Evolutionary conservation across 2,329 filamentous ascomycete species (phyloP).

Genomic region (Aspergillus terreus): DNA sequence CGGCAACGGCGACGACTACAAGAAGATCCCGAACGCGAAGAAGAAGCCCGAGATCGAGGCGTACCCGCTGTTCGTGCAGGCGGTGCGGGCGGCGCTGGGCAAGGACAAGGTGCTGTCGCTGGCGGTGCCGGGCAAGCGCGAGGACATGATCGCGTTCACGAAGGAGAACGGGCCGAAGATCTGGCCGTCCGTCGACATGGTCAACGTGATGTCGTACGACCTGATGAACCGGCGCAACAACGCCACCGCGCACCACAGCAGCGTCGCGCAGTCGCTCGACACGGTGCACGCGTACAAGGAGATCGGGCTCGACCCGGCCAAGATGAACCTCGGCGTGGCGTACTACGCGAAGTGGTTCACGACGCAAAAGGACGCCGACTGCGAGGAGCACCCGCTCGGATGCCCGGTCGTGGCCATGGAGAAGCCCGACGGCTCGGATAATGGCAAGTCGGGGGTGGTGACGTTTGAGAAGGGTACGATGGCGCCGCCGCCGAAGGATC

Average conservation of each 20-base stretch:
- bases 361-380: slow-evolving; percentile 48
- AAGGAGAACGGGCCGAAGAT: slow-evolving; percentile 55
- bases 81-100: slow-evolving; percentile 57
- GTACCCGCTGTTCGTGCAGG: slow-evolving; percentile 59
- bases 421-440: slow-evolving; percentile 57
- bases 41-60: slow-evolving; percentile 59
- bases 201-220: slow-evolving; percentile 72
- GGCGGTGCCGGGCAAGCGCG: slow-evolving; percentile 59
- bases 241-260: slow-evolving; percentile 62
- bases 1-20: slow-evolving; percentile 69
- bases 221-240: slow-evolving; percentile 67
- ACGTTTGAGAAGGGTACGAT: slow-evolving; percentile 46
- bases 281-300: slow-evolving; percentile 58
- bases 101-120: slow-evolving; percentile 60
- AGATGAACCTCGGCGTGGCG: slow-evolving; percentile 64
- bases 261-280: slow-evolving; percentile 53
- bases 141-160: slow-evolving; percentile 68
- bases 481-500: slow-evolving; percentile 18
- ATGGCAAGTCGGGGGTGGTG: slow-evolving; percentile 48
- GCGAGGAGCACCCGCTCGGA: slow-evolving; percentile 48
- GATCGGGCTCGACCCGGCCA: slow-evolving; percentile 52
- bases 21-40: slow-evolving; percentile 54
- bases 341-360: slow-evolving; percentile 68
- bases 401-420: slow-evolving; percentile 60
- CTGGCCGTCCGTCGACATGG: slow-evolving; percentile 58